A percentile compares a stretch with the other conserved stretches of the same genome.
Evolutionary conservation across 257 asterid genomes (phyloP).

Genomic region (Nicotiana benthamiana): DNA sequence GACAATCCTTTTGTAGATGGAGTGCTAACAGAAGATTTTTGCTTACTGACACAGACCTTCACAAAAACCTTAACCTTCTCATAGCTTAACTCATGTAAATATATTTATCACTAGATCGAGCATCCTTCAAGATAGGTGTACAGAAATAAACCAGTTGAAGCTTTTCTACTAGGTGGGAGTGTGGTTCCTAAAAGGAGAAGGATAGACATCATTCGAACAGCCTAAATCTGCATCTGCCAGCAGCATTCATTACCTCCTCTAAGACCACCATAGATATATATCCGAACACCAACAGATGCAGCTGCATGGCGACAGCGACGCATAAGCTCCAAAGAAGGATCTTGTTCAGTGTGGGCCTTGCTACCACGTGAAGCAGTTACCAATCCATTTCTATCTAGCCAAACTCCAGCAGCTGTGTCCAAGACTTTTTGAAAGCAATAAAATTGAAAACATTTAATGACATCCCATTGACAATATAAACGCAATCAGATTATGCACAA

Average conservation of each 20-base stretch:
- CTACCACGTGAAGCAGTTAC: constrained; percentile 67
- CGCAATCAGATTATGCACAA: background rate
- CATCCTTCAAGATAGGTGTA: background rate
- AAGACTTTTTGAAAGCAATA: constrained; percentile 48
- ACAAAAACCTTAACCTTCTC: background rate
- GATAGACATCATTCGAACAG: background rate
- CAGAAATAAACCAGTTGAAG: background rate
- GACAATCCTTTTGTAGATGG: background rate
- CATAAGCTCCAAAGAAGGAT: constrained; percentile 74
- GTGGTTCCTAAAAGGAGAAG: constrained; percentile 6
- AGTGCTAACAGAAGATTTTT: background rate
- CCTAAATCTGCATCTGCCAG: constrained; percentile 5
- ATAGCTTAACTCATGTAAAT: background rate
- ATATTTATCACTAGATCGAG: background rate
- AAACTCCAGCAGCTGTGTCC: constrained; percentile 99
- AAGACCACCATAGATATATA: constrained; percentile 84
- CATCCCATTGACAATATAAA: background rate
- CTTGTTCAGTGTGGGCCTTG: constrained; percentile 54
- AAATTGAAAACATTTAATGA: constrained; percentile 14
- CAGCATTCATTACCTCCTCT: constrained; percentile 65
- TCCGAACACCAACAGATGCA: constrained; percentile 88
- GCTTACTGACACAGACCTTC: background rate
- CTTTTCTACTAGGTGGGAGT: background rate
- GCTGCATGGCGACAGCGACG: constrained; percentile 99
- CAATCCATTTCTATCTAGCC: constrained; percentile 87